Base-by-base conservation (phyloP, 2,329 filamentous ascomycete species). In the Emergomyces pasteurianus region DNA sequence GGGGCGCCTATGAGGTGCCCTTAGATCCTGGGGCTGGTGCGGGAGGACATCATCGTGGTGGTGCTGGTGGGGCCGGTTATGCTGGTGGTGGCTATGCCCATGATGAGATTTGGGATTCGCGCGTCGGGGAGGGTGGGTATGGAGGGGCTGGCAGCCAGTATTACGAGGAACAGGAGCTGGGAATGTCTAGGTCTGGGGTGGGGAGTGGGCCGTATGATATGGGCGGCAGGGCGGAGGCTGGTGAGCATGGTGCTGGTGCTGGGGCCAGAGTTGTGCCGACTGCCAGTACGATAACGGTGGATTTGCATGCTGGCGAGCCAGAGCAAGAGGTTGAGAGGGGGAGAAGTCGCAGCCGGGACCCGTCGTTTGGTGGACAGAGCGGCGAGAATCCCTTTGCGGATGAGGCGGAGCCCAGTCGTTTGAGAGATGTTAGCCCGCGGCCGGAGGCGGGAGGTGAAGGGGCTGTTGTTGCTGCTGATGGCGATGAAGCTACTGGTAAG, bases 91-190 rank as follows among this genome's bases (percentile, higher is more conserved):
- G 31, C 7, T 53, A 59, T 23, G 90, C 94, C 69, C 88, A 88
- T 1, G 90, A 95, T 71, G 89, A 92, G 69, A 89, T 89, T 1
- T 95, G 90, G 90, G 89, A 94, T 75, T 76, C 88, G 64, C 80
- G 88, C 62, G 89, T 95, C 4, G 88, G 88, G 61, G 85, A 87
- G 69, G 76, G 74, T 70, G 83, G 82, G 1, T 75, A 77, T 1
- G 78, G 78, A 26, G 81, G 81, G n/a, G 43, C 43, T 47, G 43
- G 43, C 21, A 9, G n/a, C n/a, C 9, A 8, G 1, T 89, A 89
- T 73, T 87, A 89, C 69, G 89, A 92, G 71, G 88, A 90, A 75
- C 84, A 88, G 69, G 88, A 91, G 73, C 77, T 90, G 5, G 86
- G 86, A 0, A 70, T 83, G 42, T 64, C 31, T 3, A 42, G 63